Evolutionary conservation across 139 green algal genomes (phyloP), one percentile per base, ranked within the genome.

Genomic region (Zygnema circumcarinatum): DNA sequence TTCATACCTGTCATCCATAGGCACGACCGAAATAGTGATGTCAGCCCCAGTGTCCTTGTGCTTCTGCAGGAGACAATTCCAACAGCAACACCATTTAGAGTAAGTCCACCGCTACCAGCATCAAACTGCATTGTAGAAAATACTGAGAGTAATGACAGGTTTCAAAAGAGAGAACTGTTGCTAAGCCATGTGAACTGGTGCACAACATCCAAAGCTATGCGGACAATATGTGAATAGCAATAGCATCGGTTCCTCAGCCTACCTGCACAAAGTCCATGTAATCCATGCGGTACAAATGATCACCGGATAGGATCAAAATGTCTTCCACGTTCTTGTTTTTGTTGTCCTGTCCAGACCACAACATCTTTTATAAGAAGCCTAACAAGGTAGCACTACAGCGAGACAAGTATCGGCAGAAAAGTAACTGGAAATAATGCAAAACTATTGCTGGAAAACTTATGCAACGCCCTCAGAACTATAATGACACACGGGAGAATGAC

Each of bases 201-300:
- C n/a, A n/a, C n/a, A n/a, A n/a, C n/a, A n/a, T n/a, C n/a, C n/a
- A n/a, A n/a, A n/a, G n/a, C n/a, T n/a, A n/a, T n/a, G n/a, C n/a
- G n/a, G n/a, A n/a, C n/a, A n/a, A n/a, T n/a, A n/a, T n/a, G n/a
- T n/a, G n/a, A n/a, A n/a, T n/a, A n/a, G n/a, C n/a, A n/a, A n/a
- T n/a, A n/a, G n/a, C n/a, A n/a, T n/a, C n/a, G n/a, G n/a, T n/a
- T n/a, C n/a, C n/a, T n/a, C n/a, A n/a, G 47, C 47, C 16, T 78
- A 20, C 69, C 69, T 78, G 83, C 25, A 99, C 96, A 90, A 99
- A 99, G 84, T 96, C 93, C 94, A 98, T 96, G 96, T 99, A 99
- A 93, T 98, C 96, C 97, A 99, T 99, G 83, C 97, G 96, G 94
- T 99, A 99, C 35, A 96, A 95, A 92, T 92, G 89, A 47, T 94